Evolutionary conservation across 2,329 filamentous ascomycete species (phyloP), one percentile per base, ranked within the genome.

Genomic region (Aspergillus tubingensis): DNA sequence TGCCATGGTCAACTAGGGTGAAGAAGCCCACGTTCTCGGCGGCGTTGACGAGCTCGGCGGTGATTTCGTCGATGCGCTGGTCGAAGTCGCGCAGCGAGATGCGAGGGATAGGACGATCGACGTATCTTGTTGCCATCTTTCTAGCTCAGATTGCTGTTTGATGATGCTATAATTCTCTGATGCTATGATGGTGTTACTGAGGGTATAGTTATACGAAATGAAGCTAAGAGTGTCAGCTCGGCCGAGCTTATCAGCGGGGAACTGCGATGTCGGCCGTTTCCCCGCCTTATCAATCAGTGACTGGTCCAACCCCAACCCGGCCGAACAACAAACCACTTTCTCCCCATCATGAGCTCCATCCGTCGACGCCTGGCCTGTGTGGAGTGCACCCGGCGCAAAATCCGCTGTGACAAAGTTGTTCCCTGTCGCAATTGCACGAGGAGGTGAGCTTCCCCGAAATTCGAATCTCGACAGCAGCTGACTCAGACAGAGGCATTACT

Each of bases 21-120:
- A 88, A 88, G 77, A 87, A 87, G n/a, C 85, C 85, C 55, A 82
- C 81, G 7, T 82, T 82, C 64, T 87, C 84, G 2, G 85, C 83
- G 0, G 85, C 85, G 10, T 78, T 65, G 58, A 83, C 74, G 2
- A 87, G 77, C 62, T 86, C 72, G 1, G 70, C 56, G 0, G 84
- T 84, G 64, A 87, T 86, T 43, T 80, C 73, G 59, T 84, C 79
- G 66, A 85, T 80, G 53, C 85, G 81, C 4, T 71, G 64, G 27
- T 81, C 76, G 67, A 86, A 87, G 72, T 86, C 73, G 44, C 70
- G 76, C 3, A 87, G 76, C 1, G 85, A 86, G 69, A 88, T 83
- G 60, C 76, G 74, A 5, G 81, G 82, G 60, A 85, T 82, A 3
- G 70, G 64, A 7, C 80, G 78, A 55, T 77, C 69, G 13, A 73